phyloP scores from a whole-genome alignment of 192 early-diverging fungal species.

The Chytriomyces sp. region DNA sequence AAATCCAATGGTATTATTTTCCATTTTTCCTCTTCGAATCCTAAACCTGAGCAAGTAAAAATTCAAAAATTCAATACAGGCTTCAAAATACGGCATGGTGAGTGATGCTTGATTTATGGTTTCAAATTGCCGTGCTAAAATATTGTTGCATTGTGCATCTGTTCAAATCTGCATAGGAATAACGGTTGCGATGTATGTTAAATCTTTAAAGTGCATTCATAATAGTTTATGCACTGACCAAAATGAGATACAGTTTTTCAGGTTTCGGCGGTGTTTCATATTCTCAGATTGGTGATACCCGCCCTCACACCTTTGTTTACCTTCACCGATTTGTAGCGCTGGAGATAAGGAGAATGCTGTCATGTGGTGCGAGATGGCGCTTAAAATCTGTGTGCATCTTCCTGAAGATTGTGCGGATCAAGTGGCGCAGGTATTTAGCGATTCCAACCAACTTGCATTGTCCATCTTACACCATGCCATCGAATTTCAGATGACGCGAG shows the following conservation, averaged over 20 bases:
- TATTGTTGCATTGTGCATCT: neutral
- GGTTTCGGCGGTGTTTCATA: neutral
- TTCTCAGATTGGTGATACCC: neutral
- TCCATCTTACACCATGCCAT: neutral
- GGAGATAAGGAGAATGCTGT: constrained; percentile 26
- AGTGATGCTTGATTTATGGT: neutral
- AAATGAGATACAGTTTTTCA: too few species aligned
- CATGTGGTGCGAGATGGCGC: constrained; percentile 29
- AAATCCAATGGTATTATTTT: constrained; percentile 18
- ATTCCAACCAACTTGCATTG: neutral
- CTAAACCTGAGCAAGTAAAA: neutral
- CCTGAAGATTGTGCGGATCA: constrained; percentile 10
- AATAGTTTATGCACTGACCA: neutral
- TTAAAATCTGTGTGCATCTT: constrained; percentile 23
- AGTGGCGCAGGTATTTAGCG: constrained; percentile 16
- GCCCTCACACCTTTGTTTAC: neutral
- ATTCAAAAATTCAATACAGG: neutral
- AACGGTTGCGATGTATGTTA: constrained; percentile 25
- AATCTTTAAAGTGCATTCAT: neutral
- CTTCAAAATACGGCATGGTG: constrained; percentile 29
- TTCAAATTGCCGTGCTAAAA: neutral
- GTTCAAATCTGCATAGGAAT: constrained; percentile 12
- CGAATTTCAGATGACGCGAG: constrained; percentile 9
- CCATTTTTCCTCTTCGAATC: neutral
- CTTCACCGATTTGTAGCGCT: neutral